Percentiles rank a stretch among this genome's conserved stretches.
Evolutionary conservation across 495 filamentous ascomycete species (phyloP).

Genomic region (Podospora pseudocomata): DNA sequence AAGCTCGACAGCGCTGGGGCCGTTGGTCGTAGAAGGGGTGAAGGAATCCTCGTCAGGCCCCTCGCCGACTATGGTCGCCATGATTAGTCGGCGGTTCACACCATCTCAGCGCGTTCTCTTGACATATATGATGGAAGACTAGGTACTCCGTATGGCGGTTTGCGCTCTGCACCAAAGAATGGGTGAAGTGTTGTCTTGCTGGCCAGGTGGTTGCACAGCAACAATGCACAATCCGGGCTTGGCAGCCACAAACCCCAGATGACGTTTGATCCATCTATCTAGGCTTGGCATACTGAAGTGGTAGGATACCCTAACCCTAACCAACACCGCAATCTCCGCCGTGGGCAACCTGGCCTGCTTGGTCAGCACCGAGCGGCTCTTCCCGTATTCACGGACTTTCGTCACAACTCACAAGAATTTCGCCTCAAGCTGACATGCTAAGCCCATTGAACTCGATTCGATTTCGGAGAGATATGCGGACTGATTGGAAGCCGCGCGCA

Average conservation of each 20-base stretch:
- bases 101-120: neutral
- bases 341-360: no score
- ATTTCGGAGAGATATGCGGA: neutral
- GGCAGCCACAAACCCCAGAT: neutral
- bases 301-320: neutral
- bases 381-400: neutral
- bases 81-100: conserved; percentile 1
- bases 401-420: neutral
- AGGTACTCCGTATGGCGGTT: no score
- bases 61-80: neutral
- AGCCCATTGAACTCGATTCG: neutral
- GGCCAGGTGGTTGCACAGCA: neutral
- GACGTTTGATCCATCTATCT: neutral
- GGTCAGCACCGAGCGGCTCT: no score
- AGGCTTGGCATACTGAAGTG: neutral
- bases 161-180: no score
- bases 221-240: conserved; percentile 4
- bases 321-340: no score
- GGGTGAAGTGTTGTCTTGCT: neutral
- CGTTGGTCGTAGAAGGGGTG: neutral
- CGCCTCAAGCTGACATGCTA: neutral
- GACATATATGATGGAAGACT: no score
- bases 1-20: neutral
- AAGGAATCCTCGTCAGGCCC: neutral
- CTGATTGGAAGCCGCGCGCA: neutral